A percentile compares a stretch with the other conserved stretches of the same genome.
Evolutionary conservation across 768 basidiomycete species (phyloP).

Genomic region (Lactifluus echinatus): DNA sequence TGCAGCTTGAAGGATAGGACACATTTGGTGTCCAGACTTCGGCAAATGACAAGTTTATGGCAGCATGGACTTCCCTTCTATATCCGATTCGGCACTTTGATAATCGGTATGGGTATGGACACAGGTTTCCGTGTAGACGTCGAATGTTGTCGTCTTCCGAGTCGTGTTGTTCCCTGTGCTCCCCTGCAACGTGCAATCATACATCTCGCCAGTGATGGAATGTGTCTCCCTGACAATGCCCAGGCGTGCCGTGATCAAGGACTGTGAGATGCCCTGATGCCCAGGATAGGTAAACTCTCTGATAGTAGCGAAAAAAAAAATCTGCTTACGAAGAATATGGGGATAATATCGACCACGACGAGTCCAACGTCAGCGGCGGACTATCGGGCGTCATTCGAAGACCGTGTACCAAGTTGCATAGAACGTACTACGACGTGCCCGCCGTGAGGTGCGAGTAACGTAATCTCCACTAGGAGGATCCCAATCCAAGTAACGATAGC

Average conservation of each 20-base stretch:
- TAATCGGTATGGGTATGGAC: background rate
- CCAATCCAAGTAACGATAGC: conserved; percentile 25
- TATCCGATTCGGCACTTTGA: background rate
- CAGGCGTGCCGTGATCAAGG: conserved; percentile 23
- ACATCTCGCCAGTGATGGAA: background rate
- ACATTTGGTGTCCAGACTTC: background rate
- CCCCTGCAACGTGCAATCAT: background rate
- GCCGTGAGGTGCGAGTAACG: conserved; percentile 20
- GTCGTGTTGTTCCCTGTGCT: too few relatives aligned
- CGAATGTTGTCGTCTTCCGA: background rate
- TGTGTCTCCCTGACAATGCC: conserved; percentile 13
- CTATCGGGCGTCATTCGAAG: background rate
- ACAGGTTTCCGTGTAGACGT: background rate
- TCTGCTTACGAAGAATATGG: conserved; percentile 13
- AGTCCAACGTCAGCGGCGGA: background rate
- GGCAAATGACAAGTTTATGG: background rate
- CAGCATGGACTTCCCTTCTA: background rate
- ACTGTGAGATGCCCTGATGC: conserved; percentile 24
- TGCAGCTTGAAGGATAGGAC: too few relatives aligned
- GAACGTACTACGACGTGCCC: conserved; percentile 19
- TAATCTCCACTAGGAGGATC: conserved; percentile 22
- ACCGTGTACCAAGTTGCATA: background rate
- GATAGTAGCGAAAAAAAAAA: background rate
- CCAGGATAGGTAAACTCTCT: background rate
- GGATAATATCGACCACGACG: background rate